Conservation (phyloP, 768 basidiomycete genomes). For the Paxillus rubicundulus region DNA sequence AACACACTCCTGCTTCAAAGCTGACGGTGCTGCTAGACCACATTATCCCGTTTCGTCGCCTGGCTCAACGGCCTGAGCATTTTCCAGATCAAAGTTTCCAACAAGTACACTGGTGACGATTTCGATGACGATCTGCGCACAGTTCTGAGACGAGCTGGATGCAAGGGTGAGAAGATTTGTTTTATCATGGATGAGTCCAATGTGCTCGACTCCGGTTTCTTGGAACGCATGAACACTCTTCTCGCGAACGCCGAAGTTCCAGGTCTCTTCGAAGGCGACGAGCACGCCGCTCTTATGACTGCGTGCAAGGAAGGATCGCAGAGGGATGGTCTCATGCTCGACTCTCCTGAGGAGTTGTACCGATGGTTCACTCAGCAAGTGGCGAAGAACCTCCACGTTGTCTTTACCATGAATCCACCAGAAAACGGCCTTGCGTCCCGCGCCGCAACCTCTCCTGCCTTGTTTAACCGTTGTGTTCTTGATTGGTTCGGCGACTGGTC, state of each 20-base stretch:
- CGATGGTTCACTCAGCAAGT: constrained; percentile 99
- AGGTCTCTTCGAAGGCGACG: constrained; percentile 99
- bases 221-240: constrained; percentile 99
- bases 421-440: constrained; percentile 93
- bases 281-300: constrained; percentile 96
- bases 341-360: constrained; percentile 96
- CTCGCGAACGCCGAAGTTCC: constrained; percentile 99
- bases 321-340: constrained; percentile 95
- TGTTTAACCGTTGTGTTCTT: constrained; percentile 98
- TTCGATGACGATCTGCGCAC: constrained; percentile 97
- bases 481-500: constrained; percentile 99
- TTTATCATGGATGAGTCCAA: constrained; percentile 99
- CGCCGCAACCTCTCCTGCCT: constrained; percentile 94
- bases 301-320: constrained; percentile 99
- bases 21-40: constrained; percentile 61
- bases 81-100: constrained; percentile 99
- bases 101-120: constrained; percentile 97
- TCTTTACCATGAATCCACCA: constrained; percentile 99
- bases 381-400: constrained; percentile 95
- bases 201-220: constrained; percentile 96
- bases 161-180: constrained; percentile 98
- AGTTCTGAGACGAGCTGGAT: constrained; percentile 92
- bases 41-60: constrained; percentile 94
- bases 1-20: constrained; percentile 4
- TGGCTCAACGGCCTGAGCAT: constrained; percentile 99